Evolutionary conservation across 1,284 basidiomycete genomes (phyloP), one percentile per base, ranked within the genome.

Genomic region (Hypsizygus ulmarius): DNA sequence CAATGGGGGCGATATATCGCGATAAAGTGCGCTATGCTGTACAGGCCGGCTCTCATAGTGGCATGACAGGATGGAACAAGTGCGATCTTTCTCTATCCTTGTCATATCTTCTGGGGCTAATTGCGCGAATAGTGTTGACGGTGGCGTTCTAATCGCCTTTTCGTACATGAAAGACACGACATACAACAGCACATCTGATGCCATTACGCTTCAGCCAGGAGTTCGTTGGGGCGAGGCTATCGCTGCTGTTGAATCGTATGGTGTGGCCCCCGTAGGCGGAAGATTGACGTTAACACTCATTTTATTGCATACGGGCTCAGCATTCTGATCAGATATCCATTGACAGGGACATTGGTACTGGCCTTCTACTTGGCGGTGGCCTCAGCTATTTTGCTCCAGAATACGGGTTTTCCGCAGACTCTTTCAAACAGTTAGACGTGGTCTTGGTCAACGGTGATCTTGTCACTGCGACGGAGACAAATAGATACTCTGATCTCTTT

Each of bases 51-150:
- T 63, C 67, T 11, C 70, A 72, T 49, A 66, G 64, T 39, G 68
- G 62, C 11, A 67, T 66, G 66, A 60, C 57, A 28, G 68, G 65
- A n/a, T 72, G 70, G 70, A 69, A 72, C 55, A 69, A 58, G 69
- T 70, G 46, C 44, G 68, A 18, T 6, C 8, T 16, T 42, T 14
- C n/a, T 45, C 7, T 14, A 21, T 41, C 27, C 44, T 43, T 10
- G 14, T 34, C 7, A 28, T 5, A 33, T 28, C 32, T 30, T 45
- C 12, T 28, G 14, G 43, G 25, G 42, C 50, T 25, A 33, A 40
- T 47, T 25, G 44, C 47, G 45, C 36, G 30, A 47, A 34, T 50
- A 68, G 68, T 32, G 63, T 68, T 21, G 50, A 68, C 21, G 58
- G 65, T 40, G 70, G 69, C 8, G 60, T 73, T 29, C 62, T 73